Evolutionary conservation across 352 stramenopile species (phyloP), one percentile per base, ranked within the genome.

Genomic region (Globisporangium nagaii): DNA sequence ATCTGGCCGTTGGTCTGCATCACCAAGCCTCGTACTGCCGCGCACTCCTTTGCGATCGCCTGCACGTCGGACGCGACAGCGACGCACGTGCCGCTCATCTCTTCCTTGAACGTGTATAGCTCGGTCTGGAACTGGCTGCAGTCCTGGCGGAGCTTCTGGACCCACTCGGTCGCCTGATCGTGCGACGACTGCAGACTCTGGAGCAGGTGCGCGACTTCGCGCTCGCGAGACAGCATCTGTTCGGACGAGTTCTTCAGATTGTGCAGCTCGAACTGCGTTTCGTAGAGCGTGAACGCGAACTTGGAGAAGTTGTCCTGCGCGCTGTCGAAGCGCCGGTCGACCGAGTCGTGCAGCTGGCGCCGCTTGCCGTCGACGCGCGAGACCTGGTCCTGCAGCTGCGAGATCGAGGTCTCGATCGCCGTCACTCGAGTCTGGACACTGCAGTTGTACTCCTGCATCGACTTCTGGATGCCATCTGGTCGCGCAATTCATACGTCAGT

Each of bases 251-350:
- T 70, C 47, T 75, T 79, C 7, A 84, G 44, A 6, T 44, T 57
- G 13, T 58, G 47, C 27, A 88, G 34, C 31, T 84, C 70, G 2
- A 70, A 58, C 45, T 84, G 77, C 4, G 70, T 64, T 42, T 84
- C 72, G 34, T 79, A 84, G 9, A 82, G 11, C 8, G 54, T 68
- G 3, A 80, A 27, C 13, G 79, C 61, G 7, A 85, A 60, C 40
- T 79, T 84, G 7, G 68, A 70, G n/a, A 81, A 83, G 0, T 50
- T 62, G 35, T 84, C 71, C 46, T 82, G 70, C 17, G 74, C 48
- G 32, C 53, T 56, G n/a, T 68, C 58, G 31, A 81, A 80, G 4
- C 65, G 63, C 2, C 65, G 60, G 12, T 84, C 71, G 0, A 55
- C 69, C 27, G 46, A 63, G 31, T 81, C 68, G 11, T 79, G 67